Base-by-base conservation (phyloP, 108 stramenopile genomes). In the Cylindrotheca fusiformis region DNA sequence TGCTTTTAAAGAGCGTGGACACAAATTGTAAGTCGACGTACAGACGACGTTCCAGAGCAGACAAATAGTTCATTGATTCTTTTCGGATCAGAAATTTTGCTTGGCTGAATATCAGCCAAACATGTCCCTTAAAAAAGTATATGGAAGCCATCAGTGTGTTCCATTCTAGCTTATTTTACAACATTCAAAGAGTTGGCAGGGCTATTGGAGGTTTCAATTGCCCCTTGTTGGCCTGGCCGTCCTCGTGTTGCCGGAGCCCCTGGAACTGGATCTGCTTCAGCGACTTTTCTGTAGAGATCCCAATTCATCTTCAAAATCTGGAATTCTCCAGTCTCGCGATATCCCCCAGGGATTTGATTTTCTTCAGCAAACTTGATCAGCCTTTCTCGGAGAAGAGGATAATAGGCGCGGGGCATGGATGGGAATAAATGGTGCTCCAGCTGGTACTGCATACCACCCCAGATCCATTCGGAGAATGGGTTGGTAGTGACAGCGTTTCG, bases 381-480 rank as follows among this genome's bases (percentile, higher is more conserved):
- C 47, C 89, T 73, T 22, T 81, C 75, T 58, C 81, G 80, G n/a
- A 95, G 72, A 45, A 48, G 47, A 14, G 83, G 80, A 63, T 96
- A 96, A 53, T 93, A 90, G 62, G 82, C 85, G 47, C 95, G 78
- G 21, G 97, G 97, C 87, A 96, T 88, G 52, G 80, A 80, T 24
- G 98, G 98, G 79, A 97, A 97, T 44, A 98, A 69, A 74, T 97
- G 96, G 71, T 98, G 98, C 74, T 95, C 93, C 52, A 96, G 73
- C 65, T 96, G 95, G 63, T 96, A 95, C 72, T 96, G 93, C 95
- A 96, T 96, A 19, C 95, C 95, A 8, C 95, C 95, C 93, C 93
- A 96, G 25, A 96, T 55, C 90, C 92, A 95, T 69, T 90, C 87
- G 4, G 82, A 81, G 65, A 91, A 89, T 3, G 87, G 89, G 71